Evolutionary conservation across 2,329 filamentous ascomycete genomes (phyloP).

Genomic region (Fusarium cicatricum): DNA sequence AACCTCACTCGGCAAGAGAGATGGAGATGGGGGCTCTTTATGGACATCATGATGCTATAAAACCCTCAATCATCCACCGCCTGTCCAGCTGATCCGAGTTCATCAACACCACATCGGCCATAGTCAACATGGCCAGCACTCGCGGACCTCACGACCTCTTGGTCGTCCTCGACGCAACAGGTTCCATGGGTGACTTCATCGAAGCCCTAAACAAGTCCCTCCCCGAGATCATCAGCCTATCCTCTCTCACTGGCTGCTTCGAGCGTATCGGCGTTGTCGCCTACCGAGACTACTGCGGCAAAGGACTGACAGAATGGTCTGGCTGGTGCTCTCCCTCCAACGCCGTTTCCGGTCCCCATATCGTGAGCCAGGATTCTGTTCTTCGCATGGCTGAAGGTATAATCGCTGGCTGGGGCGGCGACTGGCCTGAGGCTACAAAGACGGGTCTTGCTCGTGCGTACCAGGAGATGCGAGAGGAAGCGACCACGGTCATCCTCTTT

Average conservation of each 20-base stretch:
- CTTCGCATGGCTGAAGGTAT: slow-evolving; percentile 49
- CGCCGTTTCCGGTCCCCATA: slow-evolving; percentile 12
- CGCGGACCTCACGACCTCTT: slow-evolving; percentile 52
- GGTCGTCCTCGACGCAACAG: slow-evolving; percentile 56
- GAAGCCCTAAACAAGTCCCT: slow-evolving; percentile 54
- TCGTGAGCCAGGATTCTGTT: slow-evolving; percentile 46
- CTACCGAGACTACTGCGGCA: slow-evolving; percentile 57
- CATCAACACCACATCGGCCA: slow-evolving; percentile 1
- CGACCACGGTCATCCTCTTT: slow-evolving; percentile 58
- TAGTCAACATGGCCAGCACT: slow-evolving; percentile 23
- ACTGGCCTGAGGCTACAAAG: slow-evolving; percentile 59
- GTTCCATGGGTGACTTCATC: slow-evolving; percentile 56
- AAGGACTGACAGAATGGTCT: slow-evolving; percentile 55
- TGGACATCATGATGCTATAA: slow-evolving; percentile 3
- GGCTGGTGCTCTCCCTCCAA: slow-evolving; percentile 52
- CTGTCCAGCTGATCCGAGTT: neutral
- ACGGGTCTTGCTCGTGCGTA: slow-evolving; percentile 58
- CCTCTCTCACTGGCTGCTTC: slow-evolving; percentile 58
- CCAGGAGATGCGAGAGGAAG: slow-evolving; percentile 55
- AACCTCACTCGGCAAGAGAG: neutral
- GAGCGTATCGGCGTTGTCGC: slow-evolving; percentile 58
- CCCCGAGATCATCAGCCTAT: slow-evolving; percentile 60
- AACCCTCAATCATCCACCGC: neutral
- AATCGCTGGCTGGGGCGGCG: slow-evolving; percentile 46
- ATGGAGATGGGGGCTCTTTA: slow-evolving; percentile 6